Conservation (phyloP, 306 rosid genomes). For the Sesbania bispinosa region DNA sequence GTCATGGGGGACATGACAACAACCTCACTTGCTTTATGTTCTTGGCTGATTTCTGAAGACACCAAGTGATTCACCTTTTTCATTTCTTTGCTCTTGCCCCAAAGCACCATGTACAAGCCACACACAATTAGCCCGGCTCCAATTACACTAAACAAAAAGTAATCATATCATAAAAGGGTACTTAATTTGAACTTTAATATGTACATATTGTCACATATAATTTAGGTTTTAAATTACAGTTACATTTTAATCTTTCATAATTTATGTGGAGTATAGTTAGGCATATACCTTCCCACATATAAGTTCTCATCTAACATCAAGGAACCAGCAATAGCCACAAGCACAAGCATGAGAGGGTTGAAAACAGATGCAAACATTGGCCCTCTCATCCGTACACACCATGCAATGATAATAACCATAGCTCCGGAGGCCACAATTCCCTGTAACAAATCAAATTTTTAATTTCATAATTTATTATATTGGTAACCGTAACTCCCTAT, state of each 20-base stretch:
- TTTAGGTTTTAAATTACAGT: too few species aligned
- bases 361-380: slow-evolving; percentile 9
- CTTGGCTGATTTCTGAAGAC: background rate
- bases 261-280: too few species aligned
- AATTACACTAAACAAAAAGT: background rate
- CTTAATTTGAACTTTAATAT: too few species aligned
- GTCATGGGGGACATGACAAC: background rate
- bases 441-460: slow-evolving; percentile 5
- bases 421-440: slow-evolving; percentile 4
- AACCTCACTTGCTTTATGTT: background rate
- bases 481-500: background rate
- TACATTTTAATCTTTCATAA: too few species aligned
- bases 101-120: slow-evolving; percentile 20
- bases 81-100: slow-evolving; percentile 26
- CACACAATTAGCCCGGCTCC: slow-evolving; percentile 10
- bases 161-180: too few species aligned
- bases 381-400: slow-evolving; percentile 21
- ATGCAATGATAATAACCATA: background rate
- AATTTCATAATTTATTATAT: background rate
- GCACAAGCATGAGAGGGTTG: slow-evolving; percentile 21
- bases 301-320: slow-evolving; percentile 14
- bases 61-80: background rate
- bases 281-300: background rate
- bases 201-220: too few species aligned
- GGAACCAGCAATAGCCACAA: slow-evolving; percentile 18